Evolutionary conservation across 2,329 filamentous ascomycete species (phyloP).

Genomic region (Gaeumannomyces tritici): DNA sequence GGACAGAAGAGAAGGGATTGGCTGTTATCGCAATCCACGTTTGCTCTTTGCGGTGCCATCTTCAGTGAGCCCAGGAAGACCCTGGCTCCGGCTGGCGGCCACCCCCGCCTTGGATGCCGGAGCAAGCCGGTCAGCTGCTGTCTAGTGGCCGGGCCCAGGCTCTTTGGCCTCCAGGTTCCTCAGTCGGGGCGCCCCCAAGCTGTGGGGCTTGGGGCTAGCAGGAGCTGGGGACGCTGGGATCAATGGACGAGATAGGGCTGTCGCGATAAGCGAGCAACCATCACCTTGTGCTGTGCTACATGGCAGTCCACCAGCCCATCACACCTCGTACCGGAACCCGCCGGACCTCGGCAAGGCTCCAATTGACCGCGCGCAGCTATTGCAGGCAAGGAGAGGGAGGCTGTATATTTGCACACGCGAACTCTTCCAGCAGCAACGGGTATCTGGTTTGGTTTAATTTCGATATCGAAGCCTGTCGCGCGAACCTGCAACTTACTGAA

Average conservation of each 20-base stretch:
- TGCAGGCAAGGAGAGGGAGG: too few relatives aligned
- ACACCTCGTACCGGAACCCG: not conserved
- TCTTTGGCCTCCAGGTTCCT: too few relatives aligned
- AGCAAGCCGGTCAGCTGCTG: not conserved
- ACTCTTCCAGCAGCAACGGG: too few relatives aligned
- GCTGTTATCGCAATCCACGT: not conserved
- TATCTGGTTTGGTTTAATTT: too few relatives aligned
- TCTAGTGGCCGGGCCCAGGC: not conserved
- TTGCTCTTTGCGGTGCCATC: not conserved
- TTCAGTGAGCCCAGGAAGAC: not conserved
- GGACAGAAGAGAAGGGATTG: not conserved
- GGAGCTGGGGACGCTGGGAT: too few relatives aligned
- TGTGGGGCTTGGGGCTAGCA: too few relatives aligned
- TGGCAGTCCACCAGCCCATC: too few relatives aligned
- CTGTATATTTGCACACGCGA: not conserved
- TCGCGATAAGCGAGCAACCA: too few relatives aligned
- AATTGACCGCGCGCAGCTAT: not conserved
- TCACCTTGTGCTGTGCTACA: too few relatives aligned
- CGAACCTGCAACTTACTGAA: conserved; percentile 25
- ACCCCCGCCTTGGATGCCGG: not conserved
- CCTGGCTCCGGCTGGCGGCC: not conserved
- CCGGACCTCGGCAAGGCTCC: not conserved
- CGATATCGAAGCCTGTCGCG: too few relatives aligned
- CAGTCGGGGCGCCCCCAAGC: not conserved
- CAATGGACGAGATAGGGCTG: too few relatives aligned